Conservation (phyloP, 768 basidiomycete genomes). For the Lactarius sanguifluus region DNA sequence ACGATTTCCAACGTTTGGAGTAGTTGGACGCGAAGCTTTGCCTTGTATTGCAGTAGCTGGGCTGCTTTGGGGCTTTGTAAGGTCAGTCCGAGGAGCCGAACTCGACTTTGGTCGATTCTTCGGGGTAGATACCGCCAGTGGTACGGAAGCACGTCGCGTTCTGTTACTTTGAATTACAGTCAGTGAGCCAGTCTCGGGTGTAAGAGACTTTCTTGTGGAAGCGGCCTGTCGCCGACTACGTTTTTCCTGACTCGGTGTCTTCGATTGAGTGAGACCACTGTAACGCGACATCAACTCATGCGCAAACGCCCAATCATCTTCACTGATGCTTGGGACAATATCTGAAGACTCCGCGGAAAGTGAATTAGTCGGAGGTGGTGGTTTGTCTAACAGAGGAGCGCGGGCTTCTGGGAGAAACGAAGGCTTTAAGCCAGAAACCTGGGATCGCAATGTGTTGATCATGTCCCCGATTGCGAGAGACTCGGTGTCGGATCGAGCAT, state of each 20-base stretch:
- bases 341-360: slow-evolving; percentile 18
- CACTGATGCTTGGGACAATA: slow-evolving; percentile 25
- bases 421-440: slow-evolving; percentile 29
- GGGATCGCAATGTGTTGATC: slow-evolving; percentile 38
- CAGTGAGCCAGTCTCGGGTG: neutral
- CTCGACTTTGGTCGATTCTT: slow-evolving; percentile 22
- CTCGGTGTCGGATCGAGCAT: slow-evolving; percentile 14
- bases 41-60: neutral
- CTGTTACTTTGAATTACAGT: neutral
- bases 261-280: slow-evolving; percentile 11
- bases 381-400: slow-evolving; percentile 2
- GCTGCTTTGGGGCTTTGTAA: slow-evolving; percentile 8
- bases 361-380: slow-evolving; percentile 13
- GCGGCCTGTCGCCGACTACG: slow-evolving; percentile 10
- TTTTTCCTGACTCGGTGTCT: slow-evolving; percentile 2
- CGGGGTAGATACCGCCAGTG: slow-evolving; percentile 3
- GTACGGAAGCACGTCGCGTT: slow-evolving; percentile 21
- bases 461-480: slow-evolving; percentile 40
- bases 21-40: slow-evolving; percentile 1
- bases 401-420: slow-evolving; percentile 20
- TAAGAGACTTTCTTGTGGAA: slow-evolving; percentile 17
- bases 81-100: slow-evolving; percentile 18
- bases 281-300: slow-evolving; percentile 36
- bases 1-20: neutral
- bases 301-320: slow-evolving; percentile 42